A percentile compares a stretch with the other conserved stretches of the same genome.
These are phyloP conservation scores for Pseudoneurospora amorphoporcata DNA, from an alignment of 495 filamentous ascomycete genomes.

Conservation along the genomic window DNA sequence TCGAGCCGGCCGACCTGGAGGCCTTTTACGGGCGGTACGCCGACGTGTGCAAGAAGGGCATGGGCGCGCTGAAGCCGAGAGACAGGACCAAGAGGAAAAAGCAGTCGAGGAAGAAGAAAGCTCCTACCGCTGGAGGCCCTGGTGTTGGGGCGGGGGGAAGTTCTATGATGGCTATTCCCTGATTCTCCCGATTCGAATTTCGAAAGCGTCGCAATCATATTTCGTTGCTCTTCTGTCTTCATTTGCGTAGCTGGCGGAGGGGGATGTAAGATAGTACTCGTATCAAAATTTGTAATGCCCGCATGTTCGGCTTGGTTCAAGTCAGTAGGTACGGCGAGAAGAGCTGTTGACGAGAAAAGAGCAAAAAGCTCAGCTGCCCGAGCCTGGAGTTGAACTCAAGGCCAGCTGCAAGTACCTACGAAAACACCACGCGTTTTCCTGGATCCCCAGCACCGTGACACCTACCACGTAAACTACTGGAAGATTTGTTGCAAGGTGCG, in stretches of 20 bases:
- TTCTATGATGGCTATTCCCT: not conserved
- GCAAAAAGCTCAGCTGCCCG: not conserved
- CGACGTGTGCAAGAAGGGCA: constrained; percentile 83
- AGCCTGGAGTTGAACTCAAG: too few relatives aligned
- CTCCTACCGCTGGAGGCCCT: constrained; percentile 18
- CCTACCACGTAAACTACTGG: not conserved
- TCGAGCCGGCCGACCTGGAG: constrained; percentile 64
- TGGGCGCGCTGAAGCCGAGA: constrained; percentile 79
- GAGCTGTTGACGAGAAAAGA: not conserved
- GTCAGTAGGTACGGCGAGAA: not conserved
- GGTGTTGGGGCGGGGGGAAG: not conserved
- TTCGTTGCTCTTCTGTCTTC: not conserved
- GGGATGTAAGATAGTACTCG: not conserved
- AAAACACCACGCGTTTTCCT: too few relatives aligned
- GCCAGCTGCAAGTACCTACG: too few relatives aligned
- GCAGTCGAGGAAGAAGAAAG: constrained; percentile 66
- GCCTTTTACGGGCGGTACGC: constrained; percentile 77
- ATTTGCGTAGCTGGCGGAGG: not conserved
- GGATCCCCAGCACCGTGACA: too few relatives aligned
- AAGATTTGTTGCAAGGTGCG: not conserved
- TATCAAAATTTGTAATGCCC: not conserved
- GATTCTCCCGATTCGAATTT: not conserved
- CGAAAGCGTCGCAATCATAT: not conserved
- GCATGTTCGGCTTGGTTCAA: not conserved
- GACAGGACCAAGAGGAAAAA: constrained; percentile 77